A percentile compares a stretch with the other conserved stretches of the same genome.
Conservation (phyloP, 345 rosid species). For the Trapa bicornis region DNA sequence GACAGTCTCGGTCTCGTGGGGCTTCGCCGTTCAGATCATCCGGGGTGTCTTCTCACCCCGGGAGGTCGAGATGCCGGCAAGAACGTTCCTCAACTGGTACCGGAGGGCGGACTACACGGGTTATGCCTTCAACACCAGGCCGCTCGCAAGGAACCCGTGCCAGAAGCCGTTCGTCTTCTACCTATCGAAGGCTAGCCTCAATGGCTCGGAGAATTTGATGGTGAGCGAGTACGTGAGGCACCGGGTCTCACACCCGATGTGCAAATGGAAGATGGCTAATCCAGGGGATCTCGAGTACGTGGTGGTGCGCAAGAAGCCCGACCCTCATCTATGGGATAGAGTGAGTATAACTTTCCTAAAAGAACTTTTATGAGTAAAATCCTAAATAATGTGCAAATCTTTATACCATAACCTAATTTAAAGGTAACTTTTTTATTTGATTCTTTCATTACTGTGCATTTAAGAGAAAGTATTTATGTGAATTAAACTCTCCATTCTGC, state of each 20-base stretch:
- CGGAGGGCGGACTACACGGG: conserved; percentile 78
- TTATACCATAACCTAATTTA: too few species aligned
- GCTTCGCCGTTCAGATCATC: conserved; percentile 71
- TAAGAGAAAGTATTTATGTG: too few species aligned
- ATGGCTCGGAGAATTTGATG: conserved; percentile 31
- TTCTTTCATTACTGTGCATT: too few species aligned
- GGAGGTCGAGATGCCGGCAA: conserved; percentile 86
- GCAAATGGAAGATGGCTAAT: conserved; percentile 75
- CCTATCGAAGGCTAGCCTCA: conserved; percentile 34
- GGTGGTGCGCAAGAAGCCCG: conserved; percentile 55
- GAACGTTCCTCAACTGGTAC: conserved; percentile 96
- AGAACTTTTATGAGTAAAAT: too few species aligned
- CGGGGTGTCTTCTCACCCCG: conserved; percentile 78
- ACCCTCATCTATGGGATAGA: conserved; percentile 63
- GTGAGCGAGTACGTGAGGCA: conserved; percentile 51
- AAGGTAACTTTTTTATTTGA: too few species aligned
- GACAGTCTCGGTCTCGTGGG: conserved; percentile 92
- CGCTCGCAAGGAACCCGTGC: conserved; percentile 73
- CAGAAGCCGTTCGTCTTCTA: conserved; percentile 82
- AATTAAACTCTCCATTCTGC: too few species aligned
- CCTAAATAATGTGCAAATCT: too few species aligned
- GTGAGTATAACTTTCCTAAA: conserved; percentile 26
- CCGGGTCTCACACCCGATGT: conserved; percentile 40
- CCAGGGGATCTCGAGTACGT: conserved; percentile 36
- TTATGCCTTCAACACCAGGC: conserved; percentile 91